These are phyloP conservation scores for Penicillium corylophilum DNA, from an alignment of 2,329 filamentous ascomycete genomes.

Conservation along the genomic window DNA sequence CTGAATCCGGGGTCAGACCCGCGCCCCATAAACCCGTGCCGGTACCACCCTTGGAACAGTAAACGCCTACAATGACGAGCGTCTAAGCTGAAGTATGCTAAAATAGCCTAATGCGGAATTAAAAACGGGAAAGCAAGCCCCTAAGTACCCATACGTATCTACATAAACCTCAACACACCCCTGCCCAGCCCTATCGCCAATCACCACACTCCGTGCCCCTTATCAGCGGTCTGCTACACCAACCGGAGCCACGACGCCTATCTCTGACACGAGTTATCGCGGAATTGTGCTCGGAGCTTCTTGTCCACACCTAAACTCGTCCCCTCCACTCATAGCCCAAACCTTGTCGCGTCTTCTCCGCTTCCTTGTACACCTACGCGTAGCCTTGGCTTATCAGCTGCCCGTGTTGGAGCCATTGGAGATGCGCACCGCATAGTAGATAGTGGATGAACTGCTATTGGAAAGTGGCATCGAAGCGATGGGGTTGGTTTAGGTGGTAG, in stretches of 20 bases:
- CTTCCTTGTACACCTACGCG: background rate
- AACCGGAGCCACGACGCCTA: constrained; percentile 4
- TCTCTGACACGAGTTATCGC: background rate
- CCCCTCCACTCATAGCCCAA: background rate
- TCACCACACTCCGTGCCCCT: background rate
- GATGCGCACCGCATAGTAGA: background rate
- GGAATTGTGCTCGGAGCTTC: background rate
- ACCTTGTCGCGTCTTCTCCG: background rate
- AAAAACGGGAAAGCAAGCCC: background rate
- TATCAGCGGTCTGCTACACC: constrained; percentile 2
- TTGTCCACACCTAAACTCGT: background rate
- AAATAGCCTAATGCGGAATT: background rate
- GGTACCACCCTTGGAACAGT: background rate
- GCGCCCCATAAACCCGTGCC: background rate
- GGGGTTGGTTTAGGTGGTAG: background rate
- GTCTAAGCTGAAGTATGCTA: background rate
- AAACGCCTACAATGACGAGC: background rate
- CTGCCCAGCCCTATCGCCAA: background rate
- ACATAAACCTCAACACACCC: background rate
- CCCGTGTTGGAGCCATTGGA: background rate
- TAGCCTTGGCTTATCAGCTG: background rate
- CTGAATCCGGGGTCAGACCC: background rate
- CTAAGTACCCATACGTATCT: background rate
- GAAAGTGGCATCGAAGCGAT: background rate
- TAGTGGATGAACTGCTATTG: background rate